Base-by-base conservation (phyloP, 176 grass and related monocot genomes). In the Oryza nivara region DNA sequence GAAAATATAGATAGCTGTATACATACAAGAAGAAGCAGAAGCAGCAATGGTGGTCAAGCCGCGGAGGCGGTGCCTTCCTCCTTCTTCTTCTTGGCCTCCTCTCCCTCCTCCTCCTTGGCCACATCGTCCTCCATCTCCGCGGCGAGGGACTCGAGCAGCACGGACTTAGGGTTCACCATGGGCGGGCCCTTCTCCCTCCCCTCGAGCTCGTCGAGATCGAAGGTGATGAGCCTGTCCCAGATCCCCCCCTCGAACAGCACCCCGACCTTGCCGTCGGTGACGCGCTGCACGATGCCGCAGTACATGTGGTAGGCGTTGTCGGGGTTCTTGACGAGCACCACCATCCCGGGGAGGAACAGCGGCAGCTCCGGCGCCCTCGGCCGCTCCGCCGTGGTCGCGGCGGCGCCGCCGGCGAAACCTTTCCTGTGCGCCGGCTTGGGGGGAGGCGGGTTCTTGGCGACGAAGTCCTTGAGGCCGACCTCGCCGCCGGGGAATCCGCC, bases 401-500 rank as follows among this genome's bases (percentile, higher is more conserved):
- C 40, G 40, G 23, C 65, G 25, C n/a, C 7, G 28, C 9, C 64
- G 63, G 15, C 67, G 49, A 47, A 5, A 2, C 16, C 52, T 11
- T 79, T 16, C 54, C 4, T 17, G 41, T 65, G 51, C 45, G 30
- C 0, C 70, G 46, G 0, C 20, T 49, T 68, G 16, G 80, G 76
- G 8, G 92, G 85, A 30, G 92, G 90, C 51, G 90, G 92, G 61
- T 97, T 97, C 86, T 89, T 87, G 78, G 93, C 81, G 45, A 97
- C 81, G 81, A 97, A 97, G 74, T 76, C 64, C 47, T 85, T 81
- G 81, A 97, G 92, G 48, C 90, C 92, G 84, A 87, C 84, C 88
- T 97, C 95, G 63, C 95, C 95, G 34, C 95, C 95, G 2, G 92
- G 95, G 84, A 97, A 97, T 7, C 95, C 95, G 65, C 95, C 92